Base-by-base conservation (phyloP, 2,329 filamentous ascomycete species). In the Ceratocystis colombiana region DNA sequence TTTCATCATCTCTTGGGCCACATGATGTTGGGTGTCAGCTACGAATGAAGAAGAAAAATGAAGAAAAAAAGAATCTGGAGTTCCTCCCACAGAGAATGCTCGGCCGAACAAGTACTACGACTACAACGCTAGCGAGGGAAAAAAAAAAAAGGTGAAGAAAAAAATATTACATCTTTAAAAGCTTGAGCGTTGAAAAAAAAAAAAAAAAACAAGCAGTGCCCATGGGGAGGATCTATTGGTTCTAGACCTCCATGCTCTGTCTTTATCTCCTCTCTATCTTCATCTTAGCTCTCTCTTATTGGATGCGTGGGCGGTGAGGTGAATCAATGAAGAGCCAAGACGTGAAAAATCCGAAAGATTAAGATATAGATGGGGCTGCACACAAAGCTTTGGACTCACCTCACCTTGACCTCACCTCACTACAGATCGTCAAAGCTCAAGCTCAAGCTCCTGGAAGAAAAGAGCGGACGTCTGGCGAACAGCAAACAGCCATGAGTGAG, bases 401-500 rank as follows among this genome's bases (percentile, higher is more conserved):
- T 41, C 37, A 41, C 37, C 10, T 41, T 41, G 37, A 41, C 37
- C 10, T 41, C 37, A 41, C 37, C 37, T 41, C 37, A 41, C 37
- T 41, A 12, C 37, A 41, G 37, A 20, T 10, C 46, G 46, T 50
- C 46, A 20, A 20, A 41, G 48, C 48, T 57, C 63, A 37, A 33
- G 33, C 57, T 65, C 48, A 41, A 59, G 63, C 63, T 65, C 44
- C 33, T 44, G 50, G 41, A 59, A 59, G 28, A 8, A 46, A n/a
- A 63, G 15, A 48, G 59, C 17, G 10, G 20, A 50, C 10, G 33
- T 37, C 17, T 50, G 46, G 17, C 20, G 15, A 50, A 25, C 3
- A 22, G 46, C 1, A 22, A 25, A 4, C 5, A 22, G 17, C n/a
- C n/a, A 22, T 7, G n/a, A 50, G n/a, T 1, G n/a, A 55, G 25